Conservation (phyloP, 768 basidiomycete species). For the Lactarius sp. region DNA sequence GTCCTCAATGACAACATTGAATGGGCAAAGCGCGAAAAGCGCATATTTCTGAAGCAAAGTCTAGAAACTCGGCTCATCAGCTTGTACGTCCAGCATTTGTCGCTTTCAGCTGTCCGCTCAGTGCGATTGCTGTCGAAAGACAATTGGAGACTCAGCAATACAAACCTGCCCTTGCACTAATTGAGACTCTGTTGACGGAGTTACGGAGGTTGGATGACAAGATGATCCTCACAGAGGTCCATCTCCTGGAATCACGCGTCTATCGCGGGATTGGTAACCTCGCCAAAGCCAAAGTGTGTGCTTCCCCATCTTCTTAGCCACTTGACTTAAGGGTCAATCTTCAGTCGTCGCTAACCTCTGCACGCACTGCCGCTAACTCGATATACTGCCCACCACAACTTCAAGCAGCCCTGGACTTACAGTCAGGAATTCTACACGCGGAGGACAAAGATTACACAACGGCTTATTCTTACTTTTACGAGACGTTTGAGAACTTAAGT, state of each 20-base stretch:
- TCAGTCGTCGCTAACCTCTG: conserved; percentile 85
- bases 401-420: conserved; percentile 57
- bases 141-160: conserved; percentile 73
- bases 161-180: conserved; percentile 72
- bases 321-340: not conserved
- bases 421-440: conserved; percentile 81
- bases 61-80: conserved; percentile 84
- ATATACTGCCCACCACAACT: conserved; percentile 86
- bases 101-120: not conserved
- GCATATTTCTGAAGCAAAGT: conserved; percentile 93
- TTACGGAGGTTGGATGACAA: conserved; percentile 94
- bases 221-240: conserved; percentile 95
- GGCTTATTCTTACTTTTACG: conserved; percentile 95
- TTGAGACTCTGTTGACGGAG: conserved; percentile 86
- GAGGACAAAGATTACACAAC: conserved; percentile 99
- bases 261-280: conserved; percentile 88
- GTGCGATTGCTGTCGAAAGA: conserved; percentile 32
- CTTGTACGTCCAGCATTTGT: conserved; percentile 42
- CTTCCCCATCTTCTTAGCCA: not conserved
- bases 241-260: conserved; percentile 87
- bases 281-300: conserved; percentile 77
- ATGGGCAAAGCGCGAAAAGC: conserved; percentile 89
- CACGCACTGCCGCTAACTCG: conserved; percentile 89
- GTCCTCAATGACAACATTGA: conserved; percentile 88
- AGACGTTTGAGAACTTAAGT: conserved; percentile 88